These are phyloP conservation scores for Brassica carinata DNA, from an alignment of 345 rosid genomes.

Conservation along the genomic window DNA sequence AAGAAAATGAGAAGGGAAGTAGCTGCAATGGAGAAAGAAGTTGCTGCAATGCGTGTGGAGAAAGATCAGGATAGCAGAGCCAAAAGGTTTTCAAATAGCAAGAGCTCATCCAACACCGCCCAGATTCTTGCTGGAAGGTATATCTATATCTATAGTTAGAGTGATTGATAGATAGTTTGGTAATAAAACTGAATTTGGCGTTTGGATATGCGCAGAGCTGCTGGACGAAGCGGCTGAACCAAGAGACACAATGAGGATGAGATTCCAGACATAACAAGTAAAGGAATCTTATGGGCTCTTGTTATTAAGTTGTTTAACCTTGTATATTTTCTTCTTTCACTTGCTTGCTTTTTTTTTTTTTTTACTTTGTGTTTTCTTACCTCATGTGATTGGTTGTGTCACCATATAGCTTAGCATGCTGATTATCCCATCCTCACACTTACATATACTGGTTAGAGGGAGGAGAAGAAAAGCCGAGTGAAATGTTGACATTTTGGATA, in stretches of 20 bases:
- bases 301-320: constrained; percentile 29
- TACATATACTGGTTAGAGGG: constrained; percentile 29
- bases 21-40: constrained; percentile 98
- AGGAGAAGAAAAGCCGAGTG: constrained; percentile 22
- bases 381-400: constrained; percentile 31
- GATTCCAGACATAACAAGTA: constrained; percentile 20
- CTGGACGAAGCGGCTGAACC: constrained; percentile 64
- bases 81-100: constrained; percentile 67
- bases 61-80: constrained; percentile 88
- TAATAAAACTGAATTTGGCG: not conserved
- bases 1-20: constrained; percentile 99
- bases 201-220: constrained; percentile 29
- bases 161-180: not conserved
- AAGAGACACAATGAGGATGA: constrained; percentile 55
- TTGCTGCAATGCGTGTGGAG: constrained; percentile 94
- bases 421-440: constrained; percentile 29
- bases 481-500: constrained; percentile 39
- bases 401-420: constrained; percentile 36
- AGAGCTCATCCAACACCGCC: constrained; percentile 65
- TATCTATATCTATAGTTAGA: constrained; percentile 28
- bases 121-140: constrained; percentile 95
- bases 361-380: not conserved
- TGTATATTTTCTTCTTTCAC: constrained; percentile 21
- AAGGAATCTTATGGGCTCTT: constrained; percentile 8
- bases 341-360: constrained; percentile 15